A percentile compares a stretch with the other conserved stretches of the same genome.
Conservation (phyloP, 768 basidiomycete genomes). For the Ramaria sp. region DNA sequence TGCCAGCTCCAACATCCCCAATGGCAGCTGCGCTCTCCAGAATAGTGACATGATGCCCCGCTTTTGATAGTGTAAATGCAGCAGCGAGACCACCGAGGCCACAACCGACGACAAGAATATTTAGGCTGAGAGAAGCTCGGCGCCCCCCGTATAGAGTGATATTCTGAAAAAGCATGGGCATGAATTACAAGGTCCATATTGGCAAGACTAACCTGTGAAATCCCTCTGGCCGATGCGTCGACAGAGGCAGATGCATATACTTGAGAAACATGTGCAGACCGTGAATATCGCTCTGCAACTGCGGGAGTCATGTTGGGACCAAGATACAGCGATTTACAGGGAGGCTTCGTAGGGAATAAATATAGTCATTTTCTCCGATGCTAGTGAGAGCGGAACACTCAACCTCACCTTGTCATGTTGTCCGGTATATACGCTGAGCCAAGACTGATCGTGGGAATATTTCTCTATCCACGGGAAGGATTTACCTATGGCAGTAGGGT, state of each 20-base stretch:
- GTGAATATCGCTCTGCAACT: not conserved
- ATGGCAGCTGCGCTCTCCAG: slow-evolving; percentile 30
- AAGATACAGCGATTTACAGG: not conserved
- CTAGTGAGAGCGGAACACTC: not conserved
- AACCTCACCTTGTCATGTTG: not conserved
- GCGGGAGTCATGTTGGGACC: not conserved
- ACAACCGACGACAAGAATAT: slow-evolving; percentile 37
- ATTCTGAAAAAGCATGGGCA: not conserved
- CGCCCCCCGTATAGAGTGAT: not conserved
- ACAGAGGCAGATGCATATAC: not conserved
- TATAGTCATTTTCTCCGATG: not conserved
- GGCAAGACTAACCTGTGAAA: not conserved
- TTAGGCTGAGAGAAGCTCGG: slow-evolving; percentile 22
- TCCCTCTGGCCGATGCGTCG: not conserved
- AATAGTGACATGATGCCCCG: slow-evolving; percentile 38
- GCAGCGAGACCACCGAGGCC: slow-evolving; percentile 40
- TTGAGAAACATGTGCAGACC: not conserved
- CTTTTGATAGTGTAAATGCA: slow-evolving; percentile 33
- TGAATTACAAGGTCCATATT: not conserved
- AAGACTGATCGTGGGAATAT: not conserved
- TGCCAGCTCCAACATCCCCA: slow-evolving; percentile 41
- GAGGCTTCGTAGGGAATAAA: not conserved
- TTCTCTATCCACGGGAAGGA: not conserved
- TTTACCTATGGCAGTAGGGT: slow-evolving; percentile 8
- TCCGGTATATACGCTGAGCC: slow-evolving; percentile 7